phyloP scores from a whole-genome alignment of 345 rosid species.

The Salix viminalis region DNA sequence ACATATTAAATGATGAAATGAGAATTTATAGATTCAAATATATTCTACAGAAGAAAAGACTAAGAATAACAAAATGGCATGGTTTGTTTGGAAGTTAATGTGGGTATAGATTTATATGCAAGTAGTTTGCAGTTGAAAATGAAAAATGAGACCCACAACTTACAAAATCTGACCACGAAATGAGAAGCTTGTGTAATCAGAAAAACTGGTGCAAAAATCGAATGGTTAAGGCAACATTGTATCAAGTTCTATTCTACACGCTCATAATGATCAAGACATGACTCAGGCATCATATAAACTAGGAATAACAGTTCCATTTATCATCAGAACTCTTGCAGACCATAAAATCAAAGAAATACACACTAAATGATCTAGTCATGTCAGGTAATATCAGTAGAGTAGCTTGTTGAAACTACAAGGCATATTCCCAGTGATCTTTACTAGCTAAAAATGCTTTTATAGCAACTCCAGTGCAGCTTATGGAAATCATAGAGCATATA shows the following conservation, averaged over 20 bases:
- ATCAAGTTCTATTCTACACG: conserved; percentile 3
- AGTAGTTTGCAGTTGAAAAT: background rate
- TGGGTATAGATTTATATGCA: background rate
- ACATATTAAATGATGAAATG: background rate
- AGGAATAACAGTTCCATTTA: background rate
- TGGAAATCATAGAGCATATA: conserved; percentile 11
- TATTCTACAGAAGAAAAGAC: background rate
- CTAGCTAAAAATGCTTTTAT: background rate
- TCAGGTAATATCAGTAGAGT: background rate
- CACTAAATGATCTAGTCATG: background rate
- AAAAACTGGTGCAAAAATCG: background rate
- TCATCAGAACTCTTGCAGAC: background rate
- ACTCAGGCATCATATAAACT: background rate
- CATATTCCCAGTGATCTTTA: background rate
- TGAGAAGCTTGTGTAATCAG: background rate
- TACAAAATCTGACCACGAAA: background rate
- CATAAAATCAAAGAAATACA: background rate
- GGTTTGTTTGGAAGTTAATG: background rate
- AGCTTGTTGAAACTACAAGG: background rate
- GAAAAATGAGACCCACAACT: background rate
- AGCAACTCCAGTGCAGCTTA: conserved; percentile 7
- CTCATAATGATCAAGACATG: background rate
- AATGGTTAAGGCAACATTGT: background rate
- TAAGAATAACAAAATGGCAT: background rate
- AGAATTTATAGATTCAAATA: background rate